phyloP scores from a whole-genome alignment of 305 asterid species.

The Ajuga reptans region DNA sequence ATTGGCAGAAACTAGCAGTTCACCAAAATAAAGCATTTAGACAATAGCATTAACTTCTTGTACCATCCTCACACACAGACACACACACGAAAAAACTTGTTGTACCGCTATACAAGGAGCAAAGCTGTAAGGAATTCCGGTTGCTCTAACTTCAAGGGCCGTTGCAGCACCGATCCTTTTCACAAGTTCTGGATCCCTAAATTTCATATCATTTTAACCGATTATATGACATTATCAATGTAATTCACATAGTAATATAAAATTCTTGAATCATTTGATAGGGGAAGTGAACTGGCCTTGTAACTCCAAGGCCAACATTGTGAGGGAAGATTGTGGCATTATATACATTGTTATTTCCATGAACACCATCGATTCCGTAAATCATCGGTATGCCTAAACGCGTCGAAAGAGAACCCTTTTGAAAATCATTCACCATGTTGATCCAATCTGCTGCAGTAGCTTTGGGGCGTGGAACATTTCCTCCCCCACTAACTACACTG shows the following conservation, averaged over 20 bases:
- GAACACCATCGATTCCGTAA: constrained; percentile 40
- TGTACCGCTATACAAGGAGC: constrained; percentile 37
- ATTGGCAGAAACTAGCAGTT: no score
- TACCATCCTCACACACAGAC: no score
- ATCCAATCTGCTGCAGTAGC: constrained; percentile 36
- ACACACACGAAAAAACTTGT: background rate
- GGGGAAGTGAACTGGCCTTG: constrained; percentile 31
- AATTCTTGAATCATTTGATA: background rate
- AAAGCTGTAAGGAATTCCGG: constrained; percentile 28
- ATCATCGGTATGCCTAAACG: constrained; percentile 40
- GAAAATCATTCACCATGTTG: constrained; percentile 36
- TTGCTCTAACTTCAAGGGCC: constrained; percentile 36
- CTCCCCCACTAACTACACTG: constrained; percentile 36
- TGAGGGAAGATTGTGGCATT: constrained; percentile 54
- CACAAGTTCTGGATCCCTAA: constrained; percentile 32
- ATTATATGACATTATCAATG: background rate
- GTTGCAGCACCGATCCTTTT: constrained; percentile 37
- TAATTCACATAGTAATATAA: background rate
- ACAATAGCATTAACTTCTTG: no score
- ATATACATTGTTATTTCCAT: constrained; percentile 45
- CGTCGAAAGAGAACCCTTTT: constrained; percentile 29
- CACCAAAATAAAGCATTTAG: no score
- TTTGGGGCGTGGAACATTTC: constrained; percentile 30
- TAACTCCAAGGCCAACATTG: constrained; percentile 57
- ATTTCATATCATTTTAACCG: background rate